A percentile compares a stretch with the other conserved stretches of the same genome.
phyloP scores from a whole-genome alignment of 2,329 filamentous ascomycete species.

The Fusarium continuum region DNA sequence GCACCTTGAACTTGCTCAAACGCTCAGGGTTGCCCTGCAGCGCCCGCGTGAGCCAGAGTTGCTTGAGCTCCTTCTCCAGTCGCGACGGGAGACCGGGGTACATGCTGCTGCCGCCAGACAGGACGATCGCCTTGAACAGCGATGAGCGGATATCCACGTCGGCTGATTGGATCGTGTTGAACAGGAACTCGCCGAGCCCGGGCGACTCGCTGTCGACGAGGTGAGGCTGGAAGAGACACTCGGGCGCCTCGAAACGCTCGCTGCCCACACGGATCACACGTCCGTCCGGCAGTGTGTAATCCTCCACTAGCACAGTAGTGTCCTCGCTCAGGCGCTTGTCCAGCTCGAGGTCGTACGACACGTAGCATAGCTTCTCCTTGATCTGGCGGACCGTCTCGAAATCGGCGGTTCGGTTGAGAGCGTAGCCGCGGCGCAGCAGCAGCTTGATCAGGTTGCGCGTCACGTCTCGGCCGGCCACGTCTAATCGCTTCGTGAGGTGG shows the following conservation, averaged over 20 bases:
- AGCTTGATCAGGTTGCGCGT: constrained; percentile 98
- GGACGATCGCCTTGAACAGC: constrained; percentile 95
- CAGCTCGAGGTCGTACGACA: constrained; percentile 96
- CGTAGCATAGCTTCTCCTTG: constrained; percentile 99
- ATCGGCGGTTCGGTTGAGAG: constrained; percentile 96
- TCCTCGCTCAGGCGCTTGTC: constrained; percentile 97
- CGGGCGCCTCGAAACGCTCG: constrained; percentile 96
- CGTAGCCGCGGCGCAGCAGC: constrained; percentile 91
- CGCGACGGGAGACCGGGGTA: constrained; percentile 95
- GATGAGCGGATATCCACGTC: constrained; percentile 95
- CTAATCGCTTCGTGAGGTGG: constrained; percentile 91
- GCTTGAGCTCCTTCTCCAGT: constrained; percentile 98
- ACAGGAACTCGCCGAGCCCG: constrained; percentile 95
- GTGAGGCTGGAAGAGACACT: constrained; percentile 98
- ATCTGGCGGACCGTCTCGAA: constrained; percentile 99
- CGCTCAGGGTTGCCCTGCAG: constrained; percentile 91
- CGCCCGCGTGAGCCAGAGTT: constrained; percentile 94
- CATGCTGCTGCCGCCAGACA: constrained; percentile 98
- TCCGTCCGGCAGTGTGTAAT: constrained; percentile 95
- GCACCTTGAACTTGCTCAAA: constrained; percentile 98
- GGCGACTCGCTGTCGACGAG: constrained; percentile 97
- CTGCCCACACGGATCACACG: constrained; percentile 95
- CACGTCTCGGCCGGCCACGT: constrained; percentile 95
- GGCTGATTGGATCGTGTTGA: constrained; percentile 97
- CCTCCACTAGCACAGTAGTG: constrained; percentile 95